Base-by-base conservation (phyloP, 225 moss, liverwort and hornwort genomes). In the Sphagnum tenellum region DNA sequence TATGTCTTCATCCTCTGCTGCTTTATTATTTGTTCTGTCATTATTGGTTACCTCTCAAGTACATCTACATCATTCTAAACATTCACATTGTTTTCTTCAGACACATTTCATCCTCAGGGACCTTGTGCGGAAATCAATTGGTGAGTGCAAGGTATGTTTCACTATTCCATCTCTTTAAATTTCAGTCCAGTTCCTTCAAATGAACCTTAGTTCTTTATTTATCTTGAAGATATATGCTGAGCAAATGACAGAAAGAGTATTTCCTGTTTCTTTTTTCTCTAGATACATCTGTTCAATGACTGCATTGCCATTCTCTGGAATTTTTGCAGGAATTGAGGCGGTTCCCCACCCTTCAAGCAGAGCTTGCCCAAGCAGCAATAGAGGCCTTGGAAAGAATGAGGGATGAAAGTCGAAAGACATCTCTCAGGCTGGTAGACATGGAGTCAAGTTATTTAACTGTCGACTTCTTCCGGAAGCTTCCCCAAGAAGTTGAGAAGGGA, bases 401-500 rank as follows among this genome's bases (percentile, higher is more conserved):
- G 60, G 91, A 91, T 59, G 94, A 94, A 13, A 91, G 94, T 69
- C 88, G 81, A 67, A 94, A 88, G 69, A 89, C 91, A 10, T 71
- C 91, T 56, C 75, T 89, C 63, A 89, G 91, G 65, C 72, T 94
- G 76, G 94, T 94, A 48, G 94, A 94, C 66, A 94, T 94, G 94
- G 94, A 94, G 63, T 62, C 94, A 45, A 94, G 94, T 72, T 94
- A 94, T 69, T 77, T 94, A 56, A 94, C 94, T 0, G 94, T 94
- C 4, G 94, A 94, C 53, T 94, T 94, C 59, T 94, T 94, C 75
- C 78, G 94, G 14, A 94, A 94, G 63, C 91, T 94, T n/a, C 94
- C 94, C 54, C 94, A 91, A 68, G 94, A 94, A 71, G 78, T 89
- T 51, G 89, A 92, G 67, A 95, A 95, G 76, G 89, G 91, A 3